Evolutionary conservation across 2,329 filamentous ascomycete genomes (phyloP).

Genomic region (Trichoderma atrobrunneum): DNA sequence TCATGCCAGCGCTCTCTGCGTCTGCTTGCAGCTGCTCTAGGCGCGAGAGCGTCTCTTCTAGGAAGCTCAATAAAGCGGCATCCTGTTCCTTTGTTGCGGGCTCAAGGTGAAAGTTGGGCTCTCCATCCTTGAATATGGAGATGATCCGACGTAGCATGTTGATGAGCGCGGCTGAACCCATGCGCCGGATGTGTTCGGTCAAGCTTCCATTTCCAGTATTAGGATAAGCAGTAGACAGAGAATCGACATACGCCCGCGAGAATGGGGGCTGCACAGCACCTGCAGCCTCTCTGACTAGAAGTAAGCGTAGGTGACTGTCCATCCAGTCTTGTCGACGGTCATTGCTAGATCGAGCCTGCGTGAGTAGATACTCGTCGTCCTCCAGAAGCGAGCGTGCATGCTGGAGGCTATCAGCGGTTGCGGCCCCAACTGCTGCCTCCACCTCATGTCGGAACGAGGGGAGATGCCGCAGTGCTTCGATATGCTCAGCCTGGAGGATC

Average conservation of each 20-base stretch:
- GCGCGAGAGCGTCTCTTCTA: conserved; percentile 44
- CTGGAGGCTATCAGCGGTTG: conserved; percentile 44
- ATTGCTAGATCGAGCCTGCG: conserved; percentile 36
- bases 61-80: conserved; percentile 30
- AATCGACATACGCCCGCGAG: conserved; percentile 58
- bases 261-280: conserved; percentile 42
- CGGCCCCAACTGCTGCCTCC: conserved; percentile 46
- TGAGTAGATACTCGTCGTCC: conserved; percentile 56
- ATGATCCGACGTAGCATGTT: conserved; percentile 29
- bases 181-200: conserved; percentile 57
- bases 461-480: conserved; percentile 65
- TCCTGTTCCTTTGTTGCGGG: conserved; percentile 34
- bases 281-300: conserved; percentile 46
- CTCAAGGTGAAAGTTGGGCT: conserved; percentile 35
- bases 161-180: conserved; percentile 38
- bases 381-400: conserved; percentile 50
- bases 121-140: conserved; percentile 35
- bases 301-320: conserved; percentile 46
- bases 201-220: conserved; percentile 50
- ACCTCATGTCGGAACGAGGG: conserved; percentile 63
- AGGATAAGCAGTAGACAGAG: conserved; percentile 54
- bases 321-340: conserved; percentile 36
- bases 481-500: conserved; percentile 56
- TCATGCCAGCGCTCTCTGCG: conserved; percentile 44
- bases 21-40: conserved; percentile 46